Conservation (phyloP, 768 basidiomycete genomes). For the Amyloporia xantha region DNA sequence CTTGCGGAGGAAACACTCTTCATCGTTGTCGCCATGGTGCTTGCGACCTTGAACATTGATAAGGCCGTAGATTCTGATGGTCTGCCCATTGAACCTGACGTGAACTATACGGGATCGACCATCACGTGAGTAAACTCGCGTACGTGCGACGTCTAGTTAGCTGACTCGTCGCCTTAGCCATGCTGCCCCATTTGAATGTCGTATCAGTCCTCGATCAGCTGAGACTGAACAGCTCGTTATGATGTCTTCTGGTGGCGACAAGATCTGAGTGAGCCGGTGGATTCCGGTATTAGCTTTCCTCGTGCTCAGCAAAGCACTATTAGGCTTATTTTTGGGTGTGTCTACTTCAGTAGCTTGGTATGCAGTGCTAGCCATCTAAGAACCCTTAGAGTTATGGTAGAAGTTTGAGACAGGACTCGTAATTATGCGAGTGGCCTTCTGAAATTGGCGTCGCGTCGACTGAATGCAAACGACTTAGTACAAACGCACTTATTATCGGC, state of each 20-base stretch:
- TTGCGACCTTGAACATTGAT: constrained; percentile 16
- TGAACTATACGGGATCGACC: constrained; percentile 2
- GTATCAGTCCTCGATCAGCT: background rate
- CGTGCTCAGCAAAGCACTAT: too few species aligned
- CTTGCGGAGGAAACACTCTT: constrained; percentile 16
- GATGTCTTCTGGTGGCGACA: background rate
- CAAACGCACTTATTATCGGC: too few species aligned
- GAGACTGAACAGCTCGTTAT: background rate
- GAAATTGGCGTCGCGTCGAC: too few species aligned
- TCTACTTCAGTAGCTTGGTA: too few species aligned
- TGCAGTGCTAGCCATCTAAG: too few species aligned
- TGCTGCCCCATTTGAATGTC: background rate
- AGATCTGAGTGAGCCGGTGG: too few species aligned
- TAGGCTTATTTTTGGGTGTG: too few species aligned
- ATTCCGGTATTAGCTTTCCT: too few species aligned
- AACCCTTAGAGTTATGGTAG: too few species aligned
- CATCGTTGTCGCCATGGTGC: constrained; percentile 10
- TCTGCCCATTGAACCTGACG: background rate
- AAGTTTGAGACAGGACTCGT: too few species aligned
- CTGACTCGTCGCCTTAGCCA: background rate
- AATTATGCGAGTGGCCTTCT: too few species aligned
- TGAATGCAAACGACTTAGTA: too few species aligned
- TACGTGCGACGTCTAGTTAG: background rate
- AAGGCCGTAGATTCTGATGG: constrained; percentile 8
- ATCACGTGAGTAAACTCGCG: constrained; percentile 7